Conservation (phyloP, 164 flowering plant genomes). For the Nymphaea thermarum region DNA sequence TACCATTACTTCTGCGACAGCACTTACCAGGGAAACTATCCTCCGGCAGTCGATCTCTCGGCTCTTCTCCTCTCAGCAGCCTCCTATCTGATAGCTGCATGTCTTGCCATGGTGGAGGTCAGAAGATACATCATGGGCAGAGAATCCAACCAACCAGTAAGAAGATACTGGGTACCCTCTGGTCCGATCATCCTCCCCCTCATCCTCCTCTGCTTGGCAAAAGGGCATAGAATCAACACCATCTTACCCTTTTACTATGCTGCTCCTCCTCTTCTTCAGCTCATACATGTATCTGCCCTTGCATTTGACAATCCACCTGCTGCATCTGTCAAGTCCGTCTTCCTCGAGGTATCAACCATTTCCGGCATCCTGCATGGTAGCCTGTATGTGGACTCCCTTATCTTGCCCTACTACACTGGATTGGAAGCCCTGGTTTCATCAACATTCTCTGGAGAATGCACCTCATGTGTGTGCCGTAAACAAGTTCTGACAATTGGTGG, state of each 20-base stretch:
- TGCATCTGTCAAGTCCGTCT: constrained; percentile 15
- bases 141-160: constrained; percentile 1
- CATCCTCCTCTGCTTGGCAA: constrained; percentile 30
- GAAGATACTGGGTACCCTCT: constrained; percentile 35
- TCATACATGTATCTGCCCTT: constrained; percentile 35
- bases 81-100: constrained; percentile 19
- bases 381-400: constrained; percentile 29
- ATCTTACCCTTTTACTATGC: constrained; percentile 22
- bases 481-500: constrained; percentile 34
- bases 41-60: constrained; percentile 18
- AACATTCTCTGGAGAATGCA: constrained; percentile 36
- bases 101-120: constrained; percentile 12
- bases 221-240: constrained; percentile 31
- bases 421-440: constrained; percentile 35
- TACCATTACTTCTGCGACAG: constrained; percentile 48
- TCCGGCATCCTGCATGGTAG: constrained; percentile 45
- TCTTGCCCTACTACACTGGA: constrained; percentile 46
- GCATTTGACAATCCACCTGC: constrained; percentile 18
- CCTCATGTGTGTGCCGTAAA: constrained; percentile 36
- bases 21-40: constrained; percentile 28
- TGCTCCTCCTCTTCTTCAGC: constrained; percentile 38
- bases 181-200: constrained; percentile 40
- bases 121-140: constrained; percentile 3
- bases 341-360: constrained; percentile 28
- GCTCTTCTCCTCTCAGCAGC: constrained; percentile 17